A percentile compares a stretch with the other conserved stretches of the same genome.
Conservation (phyloP, 768 basidiomycete species). For the Mycena metata region DNA sequence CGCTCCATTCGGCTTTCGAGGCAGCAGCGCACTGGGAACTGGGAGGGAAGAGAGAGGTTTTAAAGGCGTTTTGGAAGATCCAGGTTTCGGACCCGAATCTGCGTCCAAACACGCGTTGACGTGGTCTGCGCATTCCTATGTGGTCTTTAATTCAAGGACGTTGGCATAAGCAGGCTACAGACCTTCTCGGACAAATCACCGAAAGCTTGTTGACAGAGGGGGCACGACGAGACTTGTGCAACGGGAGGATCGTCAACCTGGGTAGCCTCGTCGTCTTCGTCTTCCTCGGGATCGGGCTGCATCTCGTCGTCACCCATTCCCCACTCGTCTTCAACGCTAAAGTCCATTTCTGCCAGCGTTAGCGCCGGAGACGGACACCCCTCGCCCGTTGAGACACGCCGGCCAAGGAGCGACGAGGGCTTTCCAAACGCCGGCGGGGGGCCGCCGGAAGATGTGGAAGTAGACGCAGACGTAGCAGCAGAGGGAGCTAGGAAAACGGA, state of each 20-base stretch:
- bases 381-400: slow-evolving; percentile 37
- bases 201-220: slow-evolving; percentile 46
- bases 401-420: slow-evolving; percentile 22
- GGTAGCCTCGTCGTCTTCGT: slow-evolving; percentile 42
- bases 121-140: slow-evolving; percentile 65
- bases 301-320: slow-evolving; percentile 81
- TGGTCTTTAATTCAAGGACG: neutral
- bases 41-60: slow-evolving; percentile 45
- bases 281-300: slow-evolving; percentile 44
- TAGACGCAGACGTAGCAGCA: too few species aligned
- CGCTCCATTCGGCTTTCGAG: slow-evolving; percentile 34
- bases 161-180: slow-evolving; percentile 10
- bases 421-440: slow-evolving; percentile 26
- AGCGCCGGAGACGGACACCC: slow-evolving; percentile 32
- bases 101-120: slow-evolving; percentile 68
- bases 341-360: slow-evolving; percentile 42
- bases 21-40: slow-evolving; percentile 26
- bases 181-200: slow-evolving; percentile 36
- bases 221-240: slow-evolving; percentile 36
- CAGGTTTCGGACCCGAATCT: slow-evolving; percentile 34
- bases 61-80: slow-evolving; percentile 25
- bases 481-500: too few species aligned
- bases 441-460: neutral
- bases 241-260: slow-evolving; percentile 41
- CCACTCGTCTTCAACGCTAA: slow-evolving; percentile 68